phyloP scores from a whole-genome alignment of 2,329 filamentous ascomycete species.

The Achaetomium macrosporum region DNA sequence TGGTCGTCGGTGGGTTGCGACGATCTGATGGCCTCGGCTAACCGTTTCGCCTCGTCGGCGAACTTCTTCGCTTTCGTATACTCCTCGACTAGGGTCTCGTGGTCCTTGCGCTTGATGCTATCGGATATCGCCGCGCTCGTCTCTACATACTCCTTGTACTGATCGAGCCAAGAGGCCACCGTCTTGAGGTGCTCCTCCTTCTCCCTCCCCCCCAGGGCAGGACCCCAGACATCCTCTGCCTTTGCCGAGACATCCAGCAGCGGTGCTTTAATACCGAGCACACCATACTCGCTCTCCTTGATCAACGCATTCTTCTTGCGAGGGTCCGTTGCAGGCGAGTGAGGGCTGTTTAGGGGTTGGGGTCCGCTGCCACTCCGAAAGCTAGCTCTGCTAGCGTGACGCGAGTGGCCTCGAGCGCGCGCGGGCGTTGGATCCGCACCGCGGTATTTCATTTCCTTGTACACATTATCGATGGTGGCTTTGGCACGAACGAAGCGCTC shows the following conservation, averaged over 20 bases:
- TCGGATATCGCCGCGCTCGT: conserved; percentile 71
- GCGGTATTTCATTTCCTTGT: conserved; percentile 88
- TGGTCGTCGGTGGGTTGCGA: conserved; percentile 67
- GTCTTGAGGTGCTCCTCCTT: conserved; percentile 82
- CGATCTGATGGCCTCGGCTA: conserved; percentile 53
- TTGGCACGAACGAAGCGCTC: conserved; percentile 97
- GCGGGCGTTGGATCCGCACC: conserved; percentile 48
- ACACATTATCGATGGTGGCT: conserved; percentile 96
- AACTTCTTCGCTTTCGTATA: conserved; percentile 79
- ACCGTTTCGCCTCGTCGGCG: conserved; percentile 67
- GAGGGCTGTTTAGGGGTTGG: conserved; percentile 33
- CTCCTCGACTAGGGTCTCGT: conserved; percentile 80
- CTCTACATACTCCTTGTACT: conserved; percentile 76
- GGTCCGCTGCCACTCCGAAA: conserved; percentile 49
- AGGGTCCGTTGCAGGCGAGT: conserved; percentile 44
- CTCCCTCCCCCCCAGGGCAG: conserved; percentile 82
- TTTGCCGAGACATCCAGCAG: conserved; percentile 87
- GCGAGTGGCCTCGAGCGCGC: conserved; percentile 49
- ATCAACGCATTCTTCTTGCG: conserved; percentile 82
- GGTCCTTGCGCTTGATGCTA: conserved; percentile 84
- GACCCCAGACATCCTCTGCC: conserved; percentile 96
- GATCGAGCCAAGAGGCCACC: conserved; percentile 68
- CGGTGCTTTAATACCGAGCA: conserved; percentile 80
- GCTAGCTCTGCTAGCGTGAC: conserved; percentile 62
- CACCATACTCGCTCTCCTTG: conserved; percentile 89